Base-by-base conservation (phyloP, 192 early-diverging fungal species). In the Coemansia umbellata region DNA sequence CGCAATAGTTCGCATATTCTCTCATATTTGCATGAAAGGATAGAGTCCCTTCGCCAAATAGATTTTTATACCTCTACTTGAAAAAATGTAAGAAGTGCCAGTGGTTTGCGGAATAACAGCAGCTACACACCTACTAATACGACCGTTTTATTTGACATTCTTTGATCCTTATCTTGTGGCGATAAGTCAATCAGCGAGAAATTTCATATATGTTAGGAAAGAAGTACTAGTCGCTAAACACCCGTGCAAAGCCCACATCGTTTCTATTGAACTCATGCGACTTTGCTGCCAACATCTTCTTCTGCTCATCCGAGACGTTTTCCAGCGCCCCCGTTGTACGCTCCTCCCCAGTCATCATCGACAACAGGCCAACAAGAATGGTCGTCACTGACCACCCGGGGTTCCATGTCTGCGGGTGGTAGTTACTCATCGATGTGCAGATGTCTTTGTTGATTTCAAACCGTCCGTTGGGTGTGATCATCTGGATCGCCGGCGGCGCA, bases 341-440 rank as follows among this genome's bases (percentile, higher is more conserved):
- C 64, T 91, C 87, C 8, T 86, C 84, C 48, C 86, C 73, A 0
- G 93, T 97, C 37, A 93, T 90, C 66, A 98, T 82, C 53, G 95
- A 98, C 60, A 94, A 82, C 15, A 98, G 67, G 0, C 90, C 95
- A 4, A 90, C 81, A 33, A 97, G 58, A 5, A 95, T 93, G 7
- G 90, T 92, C 9, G 91, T 86, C 28, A 98, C 90, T 10, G 92
- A 94, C 95, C 95, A 98, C 9, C 93, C 91, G 5, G 96, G 96
- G 54, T 92, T 84, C 94, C 96, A 97, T 49, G 81, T 87, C 64
- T 98, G 91, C 15, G 93, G 92, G 69, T 98, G 94, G 71, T 89
- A 91, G 30, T 85, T 90, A 35, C 91, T 94, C 51, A 95, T 93
- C 47, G 87, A 91, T 40, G 97, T 79, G 52, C 95, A 98, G 3